Evolutionary conservation across 108 stramenopile species (phyloP), one percentile per base, ranked within the genome.

Genomic region (Mediolabrus comicus): DNA sequence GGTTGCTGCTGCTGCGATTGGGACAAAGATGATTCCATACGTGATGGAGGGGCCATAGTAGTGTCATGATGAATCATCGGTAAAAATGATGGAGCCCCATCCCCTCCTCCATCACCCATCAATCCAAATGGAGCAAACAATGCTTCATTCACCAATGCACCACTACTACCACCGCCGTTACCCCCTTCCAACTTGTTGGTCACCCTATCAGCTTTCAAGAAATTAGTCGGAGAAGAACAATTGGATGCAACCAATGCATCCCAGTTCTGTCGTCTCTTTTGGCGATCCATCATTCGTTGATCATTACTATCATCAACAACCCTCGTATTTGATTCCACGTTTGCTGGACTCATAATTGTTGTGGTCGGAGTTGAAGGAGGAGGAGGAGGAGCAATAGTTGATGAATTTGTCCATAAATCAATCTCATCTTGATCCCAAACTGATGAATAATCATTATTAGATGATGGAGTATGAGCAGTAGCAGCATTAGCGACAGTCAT

Each of bases 391-490:
- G 6, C 46, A 22, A 49, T 24, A 24, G 46, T 22, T 1, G 3
- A 5, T 24, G 22, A 5, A 6, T 49, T 49, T 22, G 16, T 67
- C 80, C 80, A 81, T 25, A 81, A 34, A 62, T 77, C 64, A 31
- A 81, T 81, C 71, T 81, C 80, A 63, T 81, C 80, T 61, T 61
- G 71, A 68, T 81, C 80, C 80, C 80, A 81, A 12, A 27, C 80
- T 5, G 71, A 28, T 0, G 34, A 30, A 59, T 52, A 29, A 31
- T 59, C 36, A 14, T 52, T 22, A 4, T 54, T 17, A 24, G 26
- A n/a, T n/a, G n/a, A n/a, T n/a, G n/a, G 46, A 49, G 19, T 9
- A 8, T 19, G 19, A 4, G 22, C 46, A 49, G 6, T 0, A 8
- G 22, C 22, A 49, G 46, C 0, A 19, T 16, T 46, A 19, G 43